Conservation (phyloP, 2,329 filamentous ascomycete species). For the Endoconidiophora polonica region DNA sequence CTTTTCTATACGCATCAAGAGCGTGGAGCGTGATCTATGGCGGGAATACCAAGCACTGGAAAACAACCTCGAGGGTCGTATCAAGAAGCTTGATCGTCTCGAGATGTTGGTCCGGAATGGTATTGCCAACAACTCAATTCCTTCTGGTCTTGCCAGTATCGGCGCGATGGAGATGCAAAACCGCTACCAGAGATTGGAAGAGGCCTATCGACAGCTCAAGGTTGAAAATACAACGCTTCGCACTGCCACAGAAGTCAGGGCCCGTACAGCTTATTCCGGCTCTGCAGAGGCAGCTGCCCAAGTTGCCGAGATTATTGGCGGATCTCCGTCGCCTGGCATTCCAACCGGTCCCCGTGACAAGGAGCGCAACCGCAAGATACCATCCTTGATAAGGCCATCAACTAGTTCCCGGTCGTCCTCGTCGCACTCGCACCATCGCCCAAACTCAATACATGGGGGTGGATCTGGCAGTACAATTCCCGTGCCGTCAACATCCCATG, state of each 20-base stretch:
- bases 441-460: constrained; percentile 1
- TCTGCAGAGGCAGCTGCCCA: constrained; percentile 19
- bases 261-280: constrained; percentile 23
- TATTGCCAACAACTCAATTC: constrained; percentile 32
- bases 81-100: constrained; percentile 74
- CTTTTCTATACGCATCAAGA: constrained; percentile 65
- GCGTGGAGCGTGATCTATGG: constrained; percentile 76
- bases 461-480: constrained; percentile 4
- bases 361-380: constrained; percentile 20
- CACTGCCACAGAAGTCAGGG: constrained; percentile 42
- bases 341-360: constrained; percentile 36
- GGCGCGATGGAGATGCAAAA: constrained; percentile 24
- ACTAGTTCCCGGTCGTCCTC: constrained; percentile 19
- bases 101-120: constrained; percentile 62
- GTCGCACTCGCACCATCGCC: constrained; percentile 11
- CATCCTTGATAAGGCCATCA: constrained; percentile 18
- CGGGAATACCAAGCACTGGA: constrained; percentile 82
- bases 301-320: constrained; percentile 16
- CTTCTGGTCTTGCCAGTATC: constrained; percentile 17
- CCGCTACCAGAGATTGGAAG: constrained; percentile 38
- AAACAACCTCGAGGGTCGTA: constrained; percentile 58
- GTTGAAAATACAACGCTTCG: constrained; percentile 54
- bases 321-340: constrained; percentile 36
- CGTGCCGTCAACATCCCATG: constrained; percentile 9
- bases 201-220: constrained; percentile 45